These are phyloP conservation scores for Ophiosphaerella narmari DNA, from an alignment of 2,329 filamentous ascomycete genomes.

Conservation along the genomic window DNA sequence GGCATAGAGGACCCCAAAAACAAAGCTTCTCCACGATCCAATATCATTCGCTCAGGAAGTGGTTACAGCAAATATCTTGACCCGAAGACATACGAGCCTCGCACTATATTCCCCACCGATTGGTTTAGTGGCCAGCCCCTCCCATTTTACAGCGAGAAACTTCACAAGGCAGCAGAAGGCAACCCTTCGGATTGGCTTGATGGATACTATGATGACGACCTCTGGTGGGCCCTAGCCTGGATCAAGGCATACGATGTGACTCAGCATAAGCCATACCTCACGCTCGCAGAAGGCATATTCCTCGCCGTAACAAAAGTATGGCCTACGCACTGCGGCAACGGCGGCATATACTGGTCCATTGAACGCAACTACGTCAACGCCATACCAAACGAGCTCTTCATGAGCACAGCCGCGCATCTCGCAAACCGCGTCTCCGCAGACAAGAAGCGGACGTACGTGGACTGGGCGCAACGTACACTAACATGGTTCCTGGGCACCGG, in stretches of 20 bases:
- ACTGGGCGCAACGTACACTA: conserved; percentile 55
- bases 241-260: conserved; percentile 61
- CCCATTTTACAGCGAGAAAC: conserved; percentile 5
- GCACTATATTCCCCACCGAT: conserved; percentile 21
- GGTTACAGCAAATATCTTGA: conserved; percentile 31
- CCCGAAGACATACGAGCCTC: conserved; percentile 17
- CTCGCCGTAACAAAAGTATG: conserved; percentile 47
- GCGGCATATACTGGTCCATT: conserved; percentile 57
- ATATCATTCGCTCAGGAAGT: conserved; percentile 8
- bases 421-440: conserved; percentile 52
- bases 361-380: conserved; percentile 55
- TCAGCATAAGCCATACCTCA: conserved; percentile 50
- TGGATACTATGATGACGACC: conserved; percentile 59
- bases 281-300: conserved; percentile 56
- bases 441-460: conserved; percentile 47
- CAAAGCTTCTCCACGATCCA: conserved; percentile 9
- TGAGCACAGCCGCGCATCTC: conserved; percentile 60
- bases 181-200: conserved; percentile 45
- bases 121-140: conserved; percentile 20
- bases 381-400: conserved; percentile 62
- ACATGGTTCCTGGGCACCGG: conserved; percentile 56
- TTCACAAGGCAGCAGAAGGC: conserved; percentile 9
- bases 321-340: conserved; percentile 50
- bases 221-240: conserved; percentile 58
- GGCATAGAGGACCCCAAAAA: conserved; percentile 21